phyloP scores from a whole-genome alignment of 2,329 filamentous ascomycete species.

The Aspergillus sp. region DNA sequence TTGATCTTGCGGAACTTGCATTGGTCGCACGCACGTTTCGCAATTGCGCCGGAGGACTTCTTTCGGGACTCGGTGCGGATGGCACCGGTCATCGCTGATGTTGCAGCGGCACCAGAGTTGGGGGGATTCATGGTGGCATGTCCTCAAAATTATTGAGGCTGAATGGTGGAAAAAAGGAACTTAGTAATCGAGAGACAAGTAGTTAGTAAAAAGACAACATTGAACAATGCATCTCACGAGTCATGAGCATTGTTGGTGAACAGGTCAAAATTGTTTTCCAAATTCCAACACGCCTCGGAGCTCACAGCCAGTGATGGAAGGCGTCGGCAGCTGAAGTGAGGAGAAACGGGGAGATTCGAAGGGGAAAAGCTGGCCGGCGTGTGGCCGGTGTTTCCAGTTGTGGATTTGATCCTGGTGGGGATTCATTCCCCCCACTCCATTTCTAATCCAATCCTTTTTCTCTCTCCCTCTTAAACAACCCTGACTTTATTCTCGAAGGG shows the following conservation, averaged over 20 bases:
- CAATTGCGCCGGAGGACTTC: slow-evolving; percentile 26
- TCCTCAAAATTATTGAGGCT: slow-evolving; percentile 9
- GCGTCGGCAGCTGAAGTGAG: neutral
- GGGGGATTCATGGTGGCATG: slow-evolving; percentile 30
- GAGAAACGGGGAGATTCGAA: slow-evolving; percentile 7
- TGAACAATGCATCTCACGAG: neutral
- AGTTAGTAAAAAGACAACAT: neutral
- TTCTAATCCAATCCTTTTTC: neutral
- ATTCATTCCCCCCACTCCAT: neutral
- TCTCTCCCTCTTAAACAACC: no score
- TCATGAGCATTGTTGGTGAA: neutral
- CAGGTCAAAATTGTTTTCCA: neutral
- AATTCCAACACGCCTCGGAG: neutral
- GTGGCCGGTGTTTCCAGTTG: no score
- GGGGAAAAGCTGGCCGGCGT: slow-evolving; percentile 1
- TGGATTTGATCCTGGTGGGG: no score
- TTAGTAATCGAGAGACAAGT: slow-evolving; percentile 1
- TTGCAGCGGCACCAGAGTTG: slow-evolving; percentile 21
- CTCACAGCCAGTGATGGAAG: neutral
- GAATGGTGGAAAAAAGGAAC: neutral
- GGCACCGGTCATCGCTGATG: slow-evolving; percentile 22
- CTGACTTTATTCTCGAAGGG: no score
- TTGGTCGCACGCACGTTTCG: slow-evolving; percentile 45
- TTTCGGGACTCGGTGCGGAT: slow-evolving; percentile 29
- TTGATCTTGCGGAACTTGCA: slow-evolving; percentile 46